Base-by-base conservation (phyloP, 2,329 filamentous ascomycete species). In the Colletotrichum incanum region DNA sequence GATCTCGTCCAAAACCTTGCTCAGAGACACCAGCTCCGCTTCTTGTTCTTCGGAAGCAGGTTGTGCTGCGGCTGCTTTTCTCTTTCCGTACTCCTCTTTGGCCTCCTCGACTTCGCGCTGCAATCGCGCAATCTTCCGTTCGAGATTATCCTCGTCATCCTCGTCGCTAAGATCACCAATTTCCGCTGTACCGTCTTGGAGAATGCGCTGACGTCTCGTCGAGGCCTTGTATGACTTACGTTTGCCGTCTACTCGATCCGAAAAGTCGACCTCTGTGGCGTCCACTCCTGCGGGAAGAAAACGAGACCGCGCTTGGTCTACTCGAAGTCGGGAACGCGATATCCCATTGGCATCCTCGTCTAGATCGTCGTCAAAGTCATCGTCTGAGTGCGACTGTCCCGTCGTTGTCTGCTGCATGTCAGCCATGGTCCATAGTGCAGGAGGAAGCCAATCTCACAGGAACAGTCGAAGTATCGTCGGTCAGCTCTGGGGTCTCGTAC, bases 401-500 rank as follows among this genome's bases (percentile, higher is more conserved):
- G 89, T 86, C 16, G 86, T 88, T 8, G 88, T 87, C 88, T 91
- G 63, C 56, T 23, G 69, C 81, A 67, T 80, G 76, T 79, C 67
- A 78, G 68, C 49, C 55, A 18, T 18, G 5, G 39, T 4, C n/a
- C 50, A 26, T 9, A 16, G 52, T 6, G 28, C 18, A 45, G n/a
- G 37, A 55, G 7, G 2, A 49, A n/a, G n/a, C n/a, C n/a, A 20
- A 31, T 82, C 89, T 82, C 85, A 96, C 94, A 67, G 92, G 93
- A 69, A 95, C 85, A 59, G 95, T 98, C 28, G 95, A 97, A 74
- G 91, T 93, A 82, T 97, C 95, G 79, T 98, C 94, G 68, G 93
- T 96, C 76, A 98, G 86, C 67, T 97, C 95, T 75, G 96, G 95
- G 20, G 96, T 98, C 84, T 98, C 96, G 86, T 98, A 98, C 78